Base-by-base conservation (phyloP, 257 asterid species). In the Fraxinus excelsior region DNA sequence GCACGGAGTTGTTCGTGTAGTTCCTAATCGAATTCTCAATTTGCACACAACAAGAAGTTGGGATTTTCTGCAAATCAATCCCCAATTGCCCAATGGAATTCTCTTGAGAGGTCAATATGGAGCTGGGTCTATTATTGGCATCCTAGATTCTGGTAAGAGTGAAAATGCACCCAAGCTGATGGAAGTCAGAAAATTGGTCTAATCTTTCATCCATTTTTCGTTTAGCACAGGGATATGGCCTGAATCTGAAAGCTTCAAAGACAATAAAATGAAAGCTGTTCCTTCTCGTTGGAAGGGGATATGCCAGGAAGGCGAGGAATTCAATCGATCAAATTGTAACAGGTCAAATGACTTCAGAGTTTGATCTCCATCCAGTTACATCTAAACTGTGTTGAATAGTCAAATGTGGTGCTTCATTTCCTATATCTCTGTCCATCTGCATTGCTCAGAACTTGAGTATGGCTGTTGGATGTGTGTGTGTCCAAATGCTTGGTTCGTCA, bases 41-140 rank as follows among this genome's bases (percentile, higher is more conserved):
- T 70, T 80, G 73, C 85, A 86, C 81, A 86, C 87, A 7, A 82
- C 87, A 9, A 77, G 86, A 67, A 84, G 88, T 72, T 84, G 88
- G 85, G 85, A 82, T 76, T 84, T 77, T 78, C 78, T 84, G 70
- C 81, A 74, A 51, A 78, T 80, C 13, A 73, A 56, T 28, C 44
- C 80, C 34, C 75, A 81, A 16, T 28, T 35, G 26, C 21, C 31
- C 42, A 79, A 72, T 73, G 84, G 84, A 38, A 80, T 81, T 73
- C 75, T 81, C 19, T 42, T n/a, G 31, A 78, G 73, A 76, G 78
- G 82, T 26, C 80, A 29, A 51, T 72, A 46, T 9, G 85, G 87
- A 25, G 64, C 72, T 44, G 76, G 71, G 42, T 78, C 83, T 67
- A 71, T 84, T 53, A 69, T 84, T 71, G 87, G 85, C 46, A 78